A percentile compares a stretch with the other conserved stretches of the same genome.
Conservation (phyloP, 169 alveolate genomes). For the Plasmodium berghei region DNA sequence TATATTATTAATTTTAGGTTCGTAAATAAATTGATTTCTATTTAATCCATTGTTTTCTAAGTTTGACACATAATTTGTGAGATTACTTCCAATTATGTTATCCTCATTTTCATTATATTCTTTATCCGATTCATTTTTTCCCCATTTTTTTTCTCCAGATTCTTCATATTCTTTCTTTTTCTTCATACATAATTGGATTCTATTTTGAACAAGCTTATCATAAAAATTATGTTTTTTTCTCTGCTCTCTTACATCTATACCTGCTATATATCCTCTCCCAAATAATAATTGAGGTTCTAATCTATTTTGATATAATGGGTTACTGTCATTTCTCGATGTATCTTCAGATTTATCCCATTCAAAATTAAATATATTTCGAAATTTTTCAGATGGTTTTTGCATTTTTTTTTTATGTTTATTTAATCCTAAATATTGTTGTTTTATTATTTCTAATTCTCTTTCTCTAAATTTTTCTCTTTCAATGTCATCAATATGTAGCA, state of each 20-base stretch:
- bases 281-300: slow-evolving; percentile 92
- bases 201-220: slow-evolving; percentile 84
- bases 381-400: slow-evolving; percentile 95
- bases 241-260: slow-evolving; percentile 87
- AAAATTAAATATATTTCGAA: slow-evolving; percentile 88
- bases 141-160: slow-evolving; percentile 14
- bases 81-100: slow-evolving; percentile 14
- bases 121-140: slow-evolving; percentile 2
- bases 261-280: slow-evolving; percentile 93
- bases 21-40: slow-evolving; percentile 53
- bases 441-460: slow-evolving; percentile 89
- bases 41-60: background rate
- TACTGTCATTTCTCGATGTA: slow-evolving; percentile 87
- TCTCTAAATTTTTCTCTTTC: slow-evolving; percentile 81
- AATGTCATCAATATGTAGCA: slow-evolving; percentile 26
- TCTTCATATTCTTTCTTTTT: background rate
- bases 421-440: slow-evolving; percentile 92
- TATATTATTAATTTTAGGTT: slow-evolving; percentile 64
- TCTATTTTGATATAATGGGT: slow-evolving; percentile 92
- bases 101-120: slow-evolving; percentile 29
- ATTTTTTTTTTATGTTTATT: slow-evolving; percentile 88
- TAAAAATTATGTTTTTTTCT: slow-evolving; percentile 86
- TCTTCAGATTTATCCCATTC: slow-evolving; percentile 94
- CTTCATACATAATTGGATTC: slow-evolving; percentile 48
- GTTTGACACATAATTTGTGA: background rate